Conservation (phyloP, 768 basidiomycete genomes). For the Leccinum subgranulosum region DNA sequence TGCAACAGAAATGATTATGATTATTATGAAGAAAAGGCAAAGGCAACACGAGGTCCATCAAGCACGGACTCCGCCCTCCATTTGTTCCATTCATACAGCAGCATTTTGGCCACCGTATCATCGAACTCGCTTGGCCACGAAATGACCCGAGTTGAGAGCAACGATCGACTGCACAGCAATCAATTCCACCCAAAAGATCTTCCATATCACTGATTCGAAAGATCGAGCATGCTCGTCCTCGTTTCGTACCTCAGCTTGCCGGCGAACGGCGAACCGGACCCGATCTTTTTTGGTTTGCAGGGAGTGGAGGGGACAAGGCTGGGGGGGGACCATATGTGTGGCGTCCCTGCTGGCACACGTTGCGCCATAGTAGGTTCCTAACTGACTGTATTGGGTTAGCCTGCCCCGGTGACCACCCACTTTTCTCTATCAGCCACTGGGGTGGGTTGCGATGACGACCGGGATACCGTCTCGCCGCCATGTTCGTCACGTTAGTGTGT, state of each 20-base stretch:
- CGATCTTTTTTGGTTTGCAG: neutral
- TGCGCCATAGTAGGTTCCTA: neutral
- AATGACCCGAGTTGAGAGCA: neutral
- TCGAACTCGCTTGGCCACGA: neutral
- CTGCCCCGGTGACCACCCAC: neutral
- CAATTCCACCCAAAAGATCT: neutral
- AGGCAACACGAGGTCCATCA: neutral
- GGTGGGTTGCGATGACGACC: conserved; percentile 30
- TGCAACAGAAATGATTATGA: neutral
- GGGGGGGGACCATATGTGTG: neutral
- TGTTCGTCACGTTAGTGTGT: conserved; percentile 28
- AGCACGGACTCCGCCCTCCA: neutral
- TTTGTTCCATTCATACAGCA: neutral
- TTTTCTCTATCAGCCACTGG: conserved; percentile 11
- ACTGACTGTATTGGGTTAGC: neutral
- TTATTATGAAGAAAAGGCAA: neutral
- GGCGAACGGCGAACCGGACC: neutral
- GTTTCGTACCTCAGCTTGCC: neutral
- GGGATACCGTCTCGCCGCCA: conserved; percentile 16
- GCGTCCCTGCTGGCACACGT: neutral
- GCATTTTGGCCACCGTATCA: neutral
- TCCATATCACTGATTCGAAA: neutral
- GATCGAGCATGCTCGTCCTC: neutral
- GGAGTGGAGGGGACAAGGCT: neutral
- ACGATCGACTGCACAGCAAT: neutral